phyloP scores from a whole-genome alignment of 2,329 filamentous ascomycete genomes.

The Hymenoscyphus albidus region DNA sequence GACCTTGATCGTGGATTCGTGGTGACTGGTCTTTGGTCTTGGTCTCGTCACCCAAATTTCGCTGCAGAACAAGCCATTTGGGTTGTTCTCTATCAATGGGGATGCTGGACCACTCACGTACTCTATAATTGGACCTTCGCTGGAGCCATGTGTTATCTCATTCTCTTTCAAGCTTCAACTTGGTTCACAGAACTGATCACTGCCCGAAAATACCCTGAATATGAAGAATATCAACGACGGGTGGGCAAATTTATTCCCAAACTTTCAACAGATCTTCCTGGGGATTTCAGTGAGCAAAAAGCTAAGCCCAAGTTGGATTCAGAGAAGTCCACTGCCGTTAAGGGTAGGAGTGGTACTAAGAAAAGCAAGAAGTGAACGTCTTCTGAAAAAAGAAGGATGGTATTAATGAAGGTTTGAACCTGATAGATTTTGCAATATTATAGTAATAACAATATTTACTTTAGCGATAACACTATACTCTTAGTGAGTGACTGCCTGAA shows the following conservation, averaged over 20 bases:
- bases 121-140: slow-evolving; percentile 74
- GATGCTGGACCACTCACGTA: slow-evolving; percentile 66
- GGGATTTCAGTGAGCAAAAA: slow-evolving; percentile 30
- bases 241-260: slow-evolving; percentile 79
- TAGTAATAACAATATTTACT: not conserved
- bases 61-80: slow-evolving; percentile 87
- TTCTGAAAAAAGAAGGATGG: not conserved
- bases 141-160: slow-evolving; percentile 65
- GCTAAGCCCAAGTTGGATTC: slow-evolving; percentile 23
- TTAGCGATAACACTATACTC: not conserved
- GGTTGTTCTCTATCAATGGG: slow-evolving; percentile 86
- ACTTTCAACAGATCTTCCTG: slow-evolving; percentile 24
- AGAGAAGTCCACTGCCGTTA: not conserved
- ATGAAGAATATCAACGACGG: slow-evolving; percentile 74
- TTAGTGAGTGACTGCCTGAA: not conserved
- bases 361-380: not conserved
- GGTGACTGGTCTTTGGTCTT: slow-evolving; percentile 78
- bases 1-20: slow-evolving; percentile 90
- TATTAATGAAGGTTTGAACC: not conserved
- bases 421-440: not conserved
- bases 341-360: slow-evolving; percentile 2
- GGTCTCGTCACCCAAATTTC: slow-evolving; percentile 92
- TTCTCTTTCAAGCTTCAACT: slow-evolving; percentile 87
- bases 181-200: slow-evolving; percentile 82
- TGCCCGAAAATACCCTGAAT: slow-evolving; percentile 80